Conservation (phyloP, 164 flowering plant species). For the Dillenia suffruticosa region DNA sequence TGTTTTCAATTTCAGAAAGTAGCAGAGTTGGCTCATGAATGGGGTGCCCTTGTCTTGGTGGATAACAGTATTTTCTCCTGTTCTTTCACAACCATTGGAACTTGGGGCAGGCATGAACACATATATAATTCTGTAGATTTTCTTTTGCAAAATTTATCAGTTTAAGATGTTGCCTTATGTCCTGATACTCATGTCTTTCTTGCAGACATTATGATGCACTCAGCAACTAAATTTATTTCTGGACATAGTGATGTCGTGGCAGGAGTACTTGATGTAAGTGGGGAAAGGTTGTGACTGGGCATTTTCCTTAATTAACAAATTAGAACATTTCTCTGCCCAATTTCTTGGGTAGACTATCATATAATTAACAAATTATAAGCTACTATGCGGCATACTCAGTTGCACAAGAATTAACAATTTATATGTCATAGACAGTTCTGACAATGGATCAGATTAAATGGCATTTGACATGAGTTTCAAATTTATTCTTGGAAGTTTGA, state of each 20-base stretch:
- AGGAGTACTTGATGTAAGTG: constrained; percentile 89
- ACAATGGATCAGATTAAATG: no score
- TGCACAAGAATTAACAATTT: no score
- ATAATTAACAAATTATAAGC: no score
- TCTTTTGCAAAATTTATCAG: background rate
- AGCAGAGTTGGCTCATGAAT: constrained; percentile 71
- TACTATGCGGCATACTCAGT: no score
- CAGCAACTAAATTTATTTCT: constrained; percentile 92
- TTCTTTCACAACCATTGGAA: constrained; percentile 77
- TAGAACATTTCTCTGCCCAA: no score
- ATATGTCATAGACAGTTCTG: no score
- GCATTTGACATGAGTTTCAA: no score
- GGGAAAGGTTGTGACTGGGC: constrained; percentile 55
- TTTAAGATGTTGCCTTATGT: constrained; percentile 3
- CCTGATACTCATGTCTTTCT: constrained; percentile 1
- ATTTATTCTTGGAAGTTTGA: no score
- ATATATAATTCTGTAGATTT: background rate
- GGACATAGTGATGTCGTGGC: constrained; percentile 99
- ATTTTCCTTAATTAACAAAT: no score
- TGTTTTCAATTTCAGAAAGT: constrained; percentile 52
- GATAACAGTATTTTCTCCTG: constrained; percentile 99
- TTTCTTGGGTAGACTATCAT: no score
- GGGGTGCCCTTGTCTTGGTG: constrained; percentile 83
- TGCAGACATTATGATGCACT: constrained; percentile 97
- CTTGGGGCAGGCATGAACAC: constrained; percentile 83